Conservation (phyloP, 2,329 filamentous ascomycete genomes). For the Cladosporium oxysporum region DNA sequence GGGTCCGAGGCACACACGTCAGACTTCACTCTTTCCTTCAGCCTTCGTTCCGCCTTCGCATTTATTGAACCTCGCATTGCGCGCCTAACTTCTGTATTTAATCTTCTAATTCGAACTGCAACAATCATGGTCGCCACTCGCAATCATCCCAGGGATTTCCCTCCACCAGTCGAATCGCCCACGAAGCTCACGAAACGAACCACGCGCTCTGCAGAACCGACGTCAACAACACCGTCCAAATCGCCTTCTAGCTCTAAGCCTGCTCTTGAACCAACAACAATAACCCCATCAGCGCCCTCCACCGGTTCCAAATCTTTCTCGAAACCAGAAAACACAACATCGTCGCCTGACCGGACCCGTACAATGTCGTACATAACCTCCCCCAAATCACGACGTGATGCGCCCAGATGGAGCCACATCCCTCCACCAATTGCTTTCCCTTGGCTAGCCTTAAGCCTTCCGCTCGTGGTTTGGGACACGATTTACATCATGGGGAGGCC, state of each 20-base stretch:
- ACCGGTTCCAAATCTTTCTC: conserved; percentile 9
- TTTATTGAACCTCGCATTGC: background rate
- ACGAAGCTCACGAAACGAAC: conserved; percentile 32
- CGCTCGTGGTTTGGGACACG: conserved; percentile 79
- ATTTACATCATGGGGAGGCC: conserved; percentile 78
- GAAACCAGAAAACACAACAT: conserved; percentile 7
- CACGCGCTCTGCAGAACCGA: conserved; percentile 24
- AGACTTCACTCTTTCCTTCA: background rate
- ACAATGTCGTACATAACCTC: background rate
- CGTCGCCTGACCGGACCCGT: conserved; percentile 3
- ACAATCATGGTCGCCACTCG: conserved; percentile 57
- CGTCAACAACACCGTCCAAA: conserved; percentile 16
- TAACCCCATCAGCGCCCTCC: conserved; percentile 9
- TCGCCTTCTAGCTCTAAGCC: background rate
- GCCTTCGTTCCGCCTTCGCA: background rate
- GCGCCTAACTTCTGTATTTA: background rate
- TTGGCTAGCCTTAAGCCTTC: conserved; percentile 75
- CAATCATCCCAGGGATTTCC: conserved; percentile 54
- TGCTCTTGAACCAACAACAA: conserved; percentile 12
- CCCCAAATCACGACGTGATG: conserved; percentile 12
- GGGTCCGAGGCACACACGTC: background rate
- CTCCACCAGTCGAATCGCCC: conserved; percentile 29
- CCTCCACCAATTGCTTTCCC: conserved; percentile 61
- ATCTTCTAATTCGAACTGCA: background rate
- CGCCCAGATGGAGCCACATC: conserved; percentile 57